Evolutionary conservation across 495 filamentous ascomycete genomes (phyloP), one percentile per base, ranked within the genome.

Genomic region (Thermochaetoides thermophila): DNA sequence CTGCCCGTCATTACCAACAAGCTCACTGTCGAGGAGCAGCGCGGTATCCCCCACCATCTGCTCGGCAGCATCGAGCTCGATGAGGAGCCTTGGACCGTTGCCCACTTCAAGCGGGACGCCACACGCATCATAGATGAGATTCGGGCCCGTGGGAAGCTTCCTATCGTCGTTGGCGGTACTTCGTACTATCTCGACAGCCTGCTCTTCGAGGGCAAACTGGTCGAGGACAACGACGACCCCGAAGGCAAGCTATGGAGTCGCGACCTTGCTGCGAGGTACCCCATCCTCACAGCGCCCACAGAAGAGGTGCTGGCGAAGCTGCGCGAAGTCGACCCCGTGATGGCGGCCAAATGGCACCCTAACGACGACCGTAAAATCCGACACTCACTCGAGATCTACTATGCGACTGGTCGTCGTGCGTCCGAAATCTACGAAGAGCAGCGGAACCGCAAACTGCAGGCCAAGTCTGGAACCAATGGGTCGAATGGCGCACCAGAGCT

Each of bases 1-100:
- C 63, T 99, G 13, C 85, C 89, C 1, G 80, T 96, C 41, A 86
- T 95, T 35, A 99, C 91, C 12, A 99, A 99, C 55, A 87, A 96
- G 49, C 75, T 94, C 39, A 65, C 80, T 0, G 27, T 49, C 9
- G 67, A 71, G 16, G 86, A 99, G 49, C 74, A 74, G 49, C 68
- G 77, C 38, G 81, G 78, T 15, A 67, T 99, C 19, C 80, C 81
- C 12, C 91, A 99, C 51, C 87, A 99, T 59, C 61, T 96, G 8
- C 64, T 99, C 2, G 81, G 81, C 22, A 76, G 71, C 41, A 69
- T 96, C 30, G 64, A 68, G 0, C 56, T 86, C 9, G 59, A 76
- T 4, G 75, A 87, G 39, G 71, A 78, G 26, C 67, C 85, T n/a
- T 95, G 85, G 84, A 68, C 64, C 5, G 79, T 94, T 7, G 71